Percentiles rank a stretch among this genome's conserved stretches.
These are phyloP conservation scores for Meyerozyma sp. DNA, from an alignment of 1,139 yeast species.

Conservation along the genomic window DNA sequence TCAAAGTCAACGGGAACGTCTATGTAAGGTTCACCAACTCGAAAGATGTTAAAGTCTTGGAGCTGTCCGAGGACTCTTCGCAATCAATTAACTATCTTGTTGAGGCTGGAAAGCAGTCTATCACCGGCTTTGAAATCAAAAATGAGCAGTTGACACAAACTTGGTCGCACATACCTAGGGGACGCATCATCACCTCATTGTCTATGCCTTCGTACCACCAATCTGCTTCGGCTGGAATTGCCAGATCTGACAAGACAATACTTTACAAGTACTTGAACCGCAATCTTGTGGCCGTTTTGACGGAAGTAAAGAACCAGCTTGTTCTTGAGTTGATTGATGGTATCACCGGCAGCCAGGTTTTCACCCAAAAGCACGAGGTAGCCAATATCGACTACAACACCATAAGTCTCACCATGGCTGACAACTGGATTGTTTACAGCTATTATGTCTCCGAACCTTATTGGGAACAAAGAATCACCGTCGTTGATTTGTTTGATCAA, in stretches of 20 bases:
- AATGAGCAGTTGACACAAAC: not conserved
- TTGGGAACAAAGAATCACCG: conserved; percentile 56
- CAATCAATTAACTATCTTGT: conserved; percentile 3
- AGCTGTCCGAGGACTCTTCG: conserved; percentile 15
- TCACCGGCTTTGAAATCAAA: not conserved
- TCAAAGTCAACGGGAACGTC: conserved; percentile 4
- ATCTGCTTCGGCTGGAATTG: conserved; percentile 65
- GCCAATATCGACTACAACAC: conserved; percentile 31
- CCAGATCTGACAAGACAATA: conserved; percentile 67
- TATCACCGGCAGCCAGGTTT: conserved; percentile 61
- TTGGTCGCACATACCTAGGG: not conserved
- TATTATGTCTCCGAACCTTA: conserved; percentile 50
- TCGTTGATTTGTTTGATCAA: conserved; percentile 76
- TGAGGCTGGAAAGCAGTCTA: not conserved
- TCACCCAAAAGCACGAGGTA: conserved; percentile 39
- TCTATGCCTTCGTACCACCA: conserved; percentile 33
- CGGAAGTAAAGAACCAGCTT: conserved; percentile 26
- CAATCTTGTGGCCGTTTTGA: conserved; percentile 54
- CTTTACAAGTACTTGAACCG: conserved; percentile 83
- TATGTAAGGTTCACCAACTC: conserved; percentile 1
- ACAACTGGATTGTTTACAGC: conserved; percentile 77
- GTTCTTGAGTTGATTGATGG: conserved; percentile 56
- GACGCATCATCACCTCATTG: conserved; percentile 12
- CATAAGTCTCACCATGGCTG: conserved; percentile 61
- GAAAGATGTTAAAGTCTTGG: conserved; percentile 17